Evolutionary conservation across 306 rosid species (phyloP).

Genomic region (Canavalia ensiformis): DNA sequence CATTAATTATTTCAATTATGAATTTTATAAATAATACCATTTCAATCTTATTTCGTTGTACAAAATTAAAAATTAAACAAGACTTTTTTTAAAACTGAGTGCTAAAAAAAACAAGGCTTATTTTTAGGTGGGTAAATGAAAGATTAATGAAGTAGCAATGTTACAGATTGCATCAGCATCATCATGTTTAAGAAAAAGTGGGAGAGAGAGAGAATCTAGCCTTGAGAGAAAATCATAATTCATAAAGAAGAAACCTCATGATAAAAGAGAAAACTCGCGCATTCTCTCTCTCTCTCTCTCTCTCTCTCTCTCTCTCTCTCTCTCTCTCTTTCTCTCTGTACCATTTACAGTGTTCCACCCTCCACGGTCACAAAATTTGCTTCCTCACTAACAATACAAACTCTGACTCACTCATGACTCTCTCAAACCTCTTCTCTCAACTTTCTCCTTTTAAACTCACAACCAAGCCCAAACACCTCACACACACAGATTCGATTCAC

Average conservation of each 20-base stretch:
- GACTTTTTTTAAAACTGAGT: no score
- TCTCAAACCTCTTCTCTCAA: background rate
- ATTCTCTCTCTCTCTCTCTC: no score
- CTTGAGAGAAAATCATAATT: background rate
- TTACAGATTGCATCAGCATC: background rate
- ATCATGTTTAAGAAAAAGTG: background rate
- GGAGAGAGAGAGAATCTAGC: slow-evolving; percentile 24
- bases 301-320: background rate
- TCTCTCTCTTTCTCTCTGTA: background rate
- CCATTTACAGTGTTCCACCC: background rate
- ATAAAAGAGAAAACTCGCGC: background rate
- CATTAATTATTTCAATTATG: no score
- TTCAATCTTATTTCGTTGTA: no score
- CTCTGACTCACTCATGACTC: no score
- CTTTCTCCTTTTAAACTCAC: background rate
- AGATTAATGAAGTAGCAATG: no score
- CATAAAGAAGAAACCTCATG: background rate
- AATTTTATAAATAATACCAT: no score
- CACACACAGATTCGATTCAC: slow-evolving; percentile 18
- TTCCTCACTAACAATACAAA: no score
- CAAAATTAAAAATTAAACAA: no score
- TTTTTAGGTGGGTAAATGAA: no score
- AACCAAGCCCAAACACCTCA: background rate
- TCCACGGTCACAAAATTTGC: no score
- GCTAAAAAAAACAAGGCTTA: no score